Conservation (phyloP, 352 stramenopile species). For the Globisporangium uncinulatum region DNA sequence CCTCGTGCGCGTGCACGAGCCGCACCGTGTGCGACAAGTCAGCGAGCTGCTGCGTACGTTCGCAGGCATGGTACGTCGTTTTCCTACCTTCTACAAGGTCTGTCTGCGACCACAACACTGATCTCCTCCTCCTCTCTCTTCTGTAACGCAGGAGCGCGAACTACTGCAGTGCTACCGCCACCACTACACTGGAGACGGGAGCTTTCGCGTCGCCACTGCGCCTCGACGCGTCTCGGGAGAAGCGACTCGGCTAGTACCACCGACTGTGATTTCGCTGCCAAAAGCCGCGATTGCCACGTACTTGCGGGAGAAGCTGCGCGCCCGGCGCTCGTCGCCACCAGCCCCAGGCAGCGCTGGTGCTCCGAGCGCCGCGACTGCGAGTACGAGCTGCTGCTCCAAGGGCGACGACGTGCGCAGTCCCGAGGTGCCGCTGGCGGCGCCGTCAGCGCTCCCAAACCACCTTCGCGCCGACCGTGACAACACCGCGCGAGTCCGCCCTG, state of each 20-base stretch:
- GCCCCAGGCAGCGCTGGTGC: constrained; percentile 16
- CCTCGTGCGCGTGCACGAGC: constrained; percentile 44
- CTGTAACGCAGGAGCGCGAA: constrained; percentile 32
- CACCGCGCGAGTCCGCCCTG: background rate
- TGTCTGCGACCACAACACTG: background rate
- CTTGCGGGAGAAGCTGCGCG: constrained; percentile 43
- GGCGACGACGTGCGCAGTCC: constrained; percentile 43
- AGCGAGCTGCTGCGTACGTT: constrained; percentile 40
- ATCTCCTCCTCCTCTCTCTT: background rate
- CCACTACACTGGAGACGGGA: constrained; percentile 43
- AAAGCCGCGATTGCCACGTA: constrained; percentile 50
- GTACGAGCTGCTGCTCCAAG: constrained; percentile 19
- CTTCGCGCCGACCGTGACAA: background rate
- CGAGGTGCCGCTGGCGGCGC: constrained; percentile 14
- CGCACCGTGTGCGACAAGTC: constrained; percentile 25
- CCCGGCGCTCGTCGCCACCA: constrained; percentile 15
- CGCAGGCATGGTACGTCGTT: constrained; percentile 32
- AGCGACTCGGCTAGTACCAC: constrained; percentile 7
- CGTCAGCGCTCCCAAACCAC: background rate
- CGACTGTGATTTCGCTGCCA: constrained; percentile 39
- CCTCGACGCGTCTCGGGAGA: background rate
- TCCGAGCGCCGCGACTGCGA: too few species aligned
- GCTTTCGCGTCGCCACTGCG: constrained; percentile 27
- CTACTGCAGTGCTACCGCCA: constrained; percentile 62
- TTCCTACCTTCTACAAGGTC: background rate